phyloP scores from a whole-genome alignment of 2,329 filamentous ascomycete species.

The Aspergillus pseudoterreus region DNA sequence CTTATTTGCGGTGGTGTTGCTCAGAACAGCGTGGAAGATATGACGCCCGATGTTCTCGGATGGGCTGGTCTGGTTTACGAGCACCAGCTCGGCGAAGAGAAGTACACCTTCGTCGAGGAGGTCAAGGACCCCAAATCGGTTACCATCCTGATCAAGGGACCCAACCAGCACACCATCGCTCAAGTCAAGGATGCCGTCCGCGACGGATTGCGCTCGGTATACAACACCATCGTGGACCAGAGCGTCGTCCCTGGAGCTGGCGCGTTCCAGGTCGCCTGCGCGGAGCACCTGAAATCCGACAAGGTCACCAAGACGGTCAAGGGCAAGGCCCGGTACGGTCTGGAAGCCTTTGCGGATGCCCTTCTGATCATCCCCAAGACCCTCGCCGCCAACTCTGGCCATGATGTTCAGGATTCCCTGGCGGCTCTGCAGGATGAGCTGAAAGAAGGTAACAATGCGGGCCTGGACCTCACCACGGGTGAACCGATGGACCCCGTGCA shows the following conservation, averaged over 20 bases:
- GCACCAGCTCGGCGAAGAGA: slow-evolving; percentile 96
- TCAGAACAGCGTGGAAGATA: slow-evolving; percentile 94
- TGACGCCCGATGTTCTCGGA: slow-evolving; percentile 81
- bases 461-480: slow-evolving; percentile 80
- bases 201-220: slow-evolving; percentile 91
- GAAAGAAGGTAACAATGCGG: slow-evolving; percentile 77
- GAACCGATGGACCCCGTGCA: slow-evolving; percentile 93
- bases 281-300: slow-evolving; percentile 80
- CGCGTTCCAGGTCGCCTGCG: slow-evolving; percentile 93
- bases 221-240: slow-evolving; percentile 99
- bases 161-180: slow-evolving; percentile 92
- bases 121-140: slow-evolving; percentile 99
- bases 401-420: slow-evolving; percentile 93
- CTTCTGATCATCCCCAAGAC: slow-evolving; percentile 96
- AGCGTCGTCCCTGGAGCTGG: slow-evolving; percentile 92
- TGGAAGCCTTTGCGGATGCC: slow-evolving; percentile 91
- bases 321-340: slow-evolving; percentile 96
- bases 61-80: slow-evolving; percentile 98
- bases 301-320: slow-evolving; percentile 86
- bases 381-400: slow-evolving; percentile 88
- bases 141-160: slow-evolving; percentile 95
- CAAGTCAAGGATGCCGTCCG: slow-evolving; percentile 96
- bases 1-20: slow-evolving; percentile 86
- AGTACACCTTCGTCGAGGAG: slow-evolving; percentile 97
- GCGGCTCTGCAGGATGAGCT: slow-evolving; percentile 83